Conservation (phyloP, 768 basidiomycete species). For the Boletus tylopilopsis region DNA sequence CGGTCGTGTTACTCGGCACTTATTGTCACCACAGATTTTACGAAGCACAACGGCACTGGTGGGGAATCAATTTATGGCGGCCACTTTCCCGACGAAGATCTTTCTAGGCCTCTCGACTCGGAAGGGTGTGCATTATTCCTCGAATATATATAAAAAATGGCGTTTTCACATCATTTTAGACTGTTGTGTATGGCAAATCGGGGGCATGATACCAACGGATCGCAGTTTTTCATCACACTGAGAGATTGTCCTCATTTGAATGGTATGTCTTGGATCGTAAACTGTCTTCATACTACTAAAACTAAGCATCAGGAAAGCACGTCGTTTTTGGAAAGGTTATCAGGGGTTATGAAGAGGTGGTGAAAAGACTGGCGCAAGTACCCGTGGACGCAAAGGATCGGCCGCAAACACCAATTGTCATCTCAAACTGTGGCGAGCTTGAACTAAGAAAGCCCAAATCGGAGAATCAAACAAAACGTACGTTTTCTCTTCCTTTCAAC, state of each 20-base stretch:
- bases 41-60: conserved; percentile 73
- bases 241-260: conserved; percentile 70
- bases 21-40: conserved; percentile 53
- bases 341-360: conserved; percentile 57
- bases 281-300: neutral
- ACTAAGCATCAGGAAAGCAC: conserved; percentile 49
- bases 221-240: conserved; percentile 85
- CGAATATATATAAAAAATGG: neutral
- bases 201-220: conserved; percentile 80
- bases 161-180: conserved; percentile 27
- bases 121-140: conserved; percentile 44
- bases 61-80: conserved; percentile 81
- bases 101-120: conserved; percentile 57
- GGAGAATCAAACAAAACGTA: conserved; percentile 14
- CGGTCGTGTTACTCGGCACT: neutral
- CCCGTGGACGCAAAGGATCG: conserved; percentile 74
- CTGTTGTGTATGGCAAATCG: conserved; percentile 90
- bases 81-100: conserved; percentile 75
- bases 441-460: conserved; percentile 48
- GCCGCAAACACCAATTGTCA: conserved; percentile 61
- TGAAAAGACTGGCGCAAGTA: conserved; percentile 56
- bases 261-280: conserved; percentile 39
- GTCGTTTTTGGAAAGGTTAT: conserved; percentile 55
- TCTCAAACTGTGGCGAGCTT: conserved; percentile 82
- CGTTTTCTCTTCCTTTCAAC: neutral